Evolutionary conservation across 371 early-diverging fungal species (phyloP).

Genomic region (Coemansia sp.): DNA sequence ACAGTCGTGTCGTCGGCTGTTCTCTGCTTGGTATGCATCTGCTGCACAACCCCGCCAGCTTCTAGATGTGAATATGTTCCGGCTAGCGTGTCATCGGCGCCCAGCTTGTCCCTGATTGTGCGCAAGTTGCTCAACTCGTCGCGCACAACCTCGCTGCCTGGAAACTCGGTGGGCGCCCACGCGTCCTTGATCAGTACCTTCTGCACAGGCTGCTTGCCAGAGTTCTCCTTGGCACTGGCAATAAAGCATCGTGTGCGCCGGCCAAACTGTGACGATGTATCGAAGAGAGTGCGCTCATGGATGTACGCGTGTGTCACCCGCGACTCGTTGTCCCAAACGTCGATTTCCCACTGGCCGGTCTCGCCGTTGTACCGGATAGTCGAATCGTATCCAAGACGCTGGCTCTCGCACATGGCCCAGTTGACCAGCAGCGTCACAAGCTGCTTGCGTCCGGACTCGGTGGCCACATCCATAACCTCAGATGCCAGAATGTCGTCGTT

Average conservation of each 20-base stretch:
- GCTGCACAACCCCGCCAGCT: conserved; percentile 8
- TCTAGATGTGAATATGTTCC: conserved; percentile 2
- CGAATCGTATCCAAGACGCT: conserved; percentile 11
- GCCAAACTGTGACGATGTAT: not conserved
- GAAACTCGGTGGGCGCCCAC: not conserved
- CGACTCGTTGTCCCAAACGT: not conserved
- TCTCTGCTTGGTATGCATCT: not conserved
- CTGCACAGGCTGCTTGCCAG: not conserved
- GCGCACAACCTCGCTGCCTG: not conserved
- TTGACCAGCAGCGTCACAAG: conserved; percentile 14
- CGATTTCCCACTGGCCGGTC: not conserved
- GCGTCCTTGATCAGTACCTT: conserved; percentile 1
- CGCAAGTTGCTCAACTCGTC: not conserved
- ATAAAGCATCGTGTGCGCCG: conserved; percentile 1
- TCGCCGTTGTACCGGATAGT: not conserved
- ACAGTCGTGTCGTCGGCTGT: not conserved
- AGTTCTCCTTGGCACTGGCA: not conserved
- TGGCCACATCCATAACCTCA: conserved; percentile 7
- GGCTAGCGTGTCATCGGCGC: not conserved
- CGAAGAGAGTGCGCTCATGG: not conserved
- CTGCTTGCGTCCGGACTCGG: not conserved
- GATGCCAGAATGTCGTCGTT: conserved; percentile 1
- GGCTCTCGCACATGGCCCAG: conserved; percentile 9
- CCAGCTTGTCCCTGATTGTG: not conserved
- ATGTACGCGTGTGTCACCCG: not conserved